Base-by-base conservation (phyloP, 2,329 filamentous ascomycete genomes). In the Penicillium sp. region DNA sequence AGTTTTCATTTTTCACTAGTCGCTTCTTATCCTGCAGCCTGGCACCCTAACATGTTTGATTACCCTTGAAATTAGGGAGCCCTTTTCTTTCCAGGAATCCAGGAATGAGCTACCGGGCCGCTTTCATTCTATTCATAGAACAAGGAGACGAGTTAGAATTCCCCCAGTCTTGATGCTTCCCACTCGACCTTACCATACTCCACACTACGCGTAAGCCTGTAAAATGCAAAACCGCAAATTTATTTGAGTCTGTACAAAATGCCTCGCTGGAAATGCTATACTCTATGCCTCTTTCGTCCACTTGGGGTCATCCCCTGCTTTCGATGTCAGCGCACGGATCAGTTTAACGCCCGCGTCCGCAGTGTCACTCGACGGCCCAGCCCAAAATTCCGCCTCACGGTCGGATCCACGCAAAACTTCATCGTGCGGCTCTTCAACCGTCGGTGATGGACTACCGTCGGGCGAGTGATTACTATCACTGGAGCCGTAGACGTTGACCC, bases 341-440 rank as follows among this genome's bases (percentile, higher is more conserved):
- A 81, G 67, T 5, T 69, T 70, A 51, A 69, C 73, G 20, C 81
- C 81, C 18, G 81, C 74, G 50, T 76, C 69, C 6, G 73, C 75
- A n/a, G 74, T 76, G 63, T 82, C 79, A 43, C 68, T 69, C 72
- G 77, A 69, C 62, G 81, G 77, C 28, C 76, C 66, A 2, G 67
- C 66, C 81, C 81, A 84, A 56, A 84, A 84, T 48, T 71, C 70
- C 30, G 76, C 71, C 59, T 78, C 75, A 0, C 71, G 67, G 30
- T 74, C 76, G 10, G 69, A 70, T 25, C 60, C 60, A 16, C 61
- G 52, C 4, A 68, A 54, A 0, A 55, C 55, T 18, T 63, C 64
- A 44, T 66, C 59, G 2, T 64, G 57, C 4, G 61, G 52, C 13
- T 62, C 52, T 6, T 67, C 63, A 1, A 9, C 35, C 1, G 46